These are phyloP conservation scores for Phytophthora meadii DNA, from an alignment of 352 stramenopile species.

Conservation along the genomic window DNA sequence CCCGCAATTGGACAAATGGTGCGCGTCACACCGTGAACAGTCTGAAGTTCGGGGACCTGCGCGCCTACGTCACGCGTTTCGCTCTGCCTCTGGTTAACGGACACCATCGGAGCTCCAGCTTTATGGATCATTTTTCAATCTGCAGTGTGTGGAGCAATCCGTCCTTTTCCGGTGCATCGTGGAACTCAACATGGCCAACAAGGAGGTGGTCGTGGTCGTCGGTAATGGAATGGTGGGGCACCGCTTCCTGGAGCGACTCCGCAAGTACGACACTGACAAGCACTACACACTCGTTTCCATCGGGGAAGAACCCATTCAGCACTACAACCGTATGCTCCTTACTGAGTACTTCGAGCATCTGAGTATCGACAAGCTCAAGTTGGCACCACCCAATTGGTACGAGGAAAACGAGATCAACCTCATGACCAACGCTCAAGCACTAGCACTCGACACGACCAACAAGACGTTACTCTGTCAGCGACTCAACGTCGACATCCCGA, in stretches of 20 bases:
- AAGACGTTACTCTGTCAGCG: slow-evolving; percentile 74
- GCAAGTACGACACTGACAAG: slow-evolving; percentile 61
- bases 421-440: slow-evolving; percentile 75
- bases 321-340: slow-evolving; percentile 94
- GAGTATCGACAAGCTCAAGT: slow-evolving; percentile 84
- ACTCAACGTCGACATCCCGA: slow-evolving; percentile 10
- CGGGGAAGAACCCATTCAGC: slow-evolving; percentile 90
- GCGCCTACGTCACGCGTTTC: slow-evolving; percentile 6
- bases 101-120: not conserved
- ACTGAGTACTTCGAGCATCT: slow-evolving; percentile 94
- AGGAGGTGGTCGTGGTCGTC: slow-evolving; percentile 87
- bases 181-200: slow-evolving; percentile 24
- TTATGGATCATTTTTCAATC: slow-evolving; percentile 29
- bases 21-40: slow-evolving; percentile 34
- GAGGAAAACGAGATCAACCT: slow-evolving; percentile 81
- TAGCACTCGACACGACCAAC: slow-evolving; percentile 73
- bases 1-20: slow-evolving; percentile 33
- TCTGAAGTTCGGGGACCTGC: not conserved
- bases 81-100: slow-evolving; percentile 10
- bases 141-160: slow-evolving; percentile 4
- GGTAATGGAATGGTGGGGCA: slow-evolving; percentile 93
- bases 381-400: slow-evolving; percentile 91
- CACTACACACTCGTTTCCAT: slow-evolving; percentile 89
- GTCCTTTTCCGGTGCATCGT: too few relatives aligned
- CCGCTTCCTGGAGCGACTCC: slow-evolving; percentile 86